phyloP scores from a whole-genome alignment of 352 stramenopile genomes.

The Phytophthora citrophthora region DNA sequence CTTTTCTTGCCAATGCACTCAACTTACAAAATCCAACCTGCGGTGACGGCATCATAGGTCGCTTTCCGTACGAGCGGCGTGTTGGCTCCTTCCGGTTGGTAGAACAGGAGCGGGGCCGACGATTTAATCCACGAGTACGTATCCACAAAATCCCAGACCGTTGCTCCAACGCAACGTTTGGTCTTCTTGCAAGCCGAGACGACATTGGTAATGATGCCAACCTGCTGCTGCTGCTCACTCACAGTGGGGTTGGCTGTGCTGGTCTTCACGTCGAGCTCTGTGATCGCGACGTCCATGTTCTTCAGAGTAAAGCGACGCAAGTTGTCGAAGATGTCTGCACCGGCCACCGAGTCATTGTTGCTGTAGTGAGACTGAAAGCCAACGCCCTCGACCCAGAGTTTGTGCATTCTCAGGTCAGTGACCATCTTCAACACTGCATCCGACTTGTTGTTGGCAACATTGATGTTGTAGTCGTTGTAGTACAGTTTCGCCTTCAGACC shows the following conservation, averaged over 20 bases:
- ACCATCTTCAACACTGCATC: constrained; percentile 35
- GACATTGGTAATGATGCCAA: constrained; percentile 31
- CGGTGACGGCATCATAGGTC: constrained; percentile 36
- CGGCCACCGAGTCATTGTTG: constrained; percentile 22
- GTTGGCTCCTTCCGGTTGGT: constrained; percentile 32
- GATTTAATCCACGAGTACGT: constrained; percentile 31
- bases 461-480: constrained; percentile 41
- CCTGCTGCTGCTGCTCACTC: constrained; percentile 32
- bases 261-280: constrained; percentile 36
- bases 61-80: constrained; percentile 37
- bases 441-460: constrained; percentile 39
- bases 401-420: constrained; percentile 14
- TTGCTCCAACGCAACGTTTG: constrained; percentile 29
- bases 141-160: constrained; percentile 37
- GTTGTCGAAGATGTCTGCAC: constrained; percentile 38
- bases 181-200: constrained; percentile 46
- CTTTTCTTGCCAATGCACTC: not conserved
- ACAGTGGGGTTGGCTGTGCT: constrained; percentile 33
- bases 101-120: constrained; percentile 34
- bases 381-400: constrained; percentile 35
- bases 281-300: constrained; percentile 37
- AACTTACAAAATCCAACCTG: constrained; percentile 32
- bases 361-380: constrained; percentile 41
- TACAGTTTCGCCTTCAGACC: constrained; percentile 23
- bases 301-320: constrained; percentile 34